Conservation (phyloP, 2,329 filamentous ascomycete species). For the Talaromyces albobiverticillius region DNA sequence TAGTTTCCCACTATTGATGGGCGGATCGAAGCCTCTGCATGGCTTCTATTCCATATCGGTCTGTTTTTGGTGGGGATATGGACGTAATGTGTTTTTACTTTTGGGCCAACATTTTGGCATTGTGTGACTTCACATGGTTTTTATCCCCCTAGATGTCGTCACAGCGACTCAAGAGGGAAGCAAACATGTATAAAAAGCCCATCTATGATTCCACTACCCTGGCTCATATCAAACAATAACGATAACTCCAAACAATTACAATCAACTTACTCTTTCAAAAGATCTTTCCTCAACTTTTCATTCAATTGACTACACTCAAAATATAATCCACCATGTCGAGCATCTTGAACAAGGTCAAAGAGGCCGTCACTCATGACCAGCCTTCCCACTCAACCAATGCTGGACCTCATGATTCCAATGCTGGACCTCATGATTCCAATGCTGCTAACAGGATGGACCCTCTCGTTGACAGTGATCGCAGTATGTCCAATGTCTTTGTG, state of each 20-base stretch:
- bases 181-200: slow-evolving; percentile 6
- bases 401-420: slow-evolving; percentile 34
- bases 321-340: slow-evolving; percentile 9
- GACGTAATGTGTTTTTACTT: slow-evolving; percentile 5
- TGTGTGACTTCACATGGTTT: too few species aligned
- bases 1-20: not conserved
- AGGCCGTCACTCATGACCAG: slow-evolving; percentile 11
- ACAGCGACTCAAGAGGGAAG: slow-evolving; percentile 1
- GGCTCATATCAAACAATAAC: not conserved
- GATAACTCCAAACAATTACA: too few species aligned
- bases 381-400: slow-evolving; percentile 15
- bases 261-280: too few species aligned
- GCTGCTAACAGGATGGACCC: slow-evolving; percentile 37
- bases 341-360: slow-evolving; percentile 14
- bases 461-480: slow-evolving; percentile 27
- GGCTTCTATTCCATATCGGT: not conserved
- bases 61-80: not conserved
- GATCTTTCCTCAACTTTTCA: too few species aligned
- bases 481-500: too few species aligned
- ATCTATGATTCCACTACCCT: not conserved
- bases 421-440: slow-evolving; percentile 37
- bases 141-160: slow-evolving; percentile 1
- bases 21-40: not conserved
- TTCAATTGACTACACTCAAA: too few species aligned
- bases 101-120: too few species aligned